phyloP scores from a whole-genome alignment of 2,329 filamentous ascomycete species.

The Penicillium sp. region DNA sequence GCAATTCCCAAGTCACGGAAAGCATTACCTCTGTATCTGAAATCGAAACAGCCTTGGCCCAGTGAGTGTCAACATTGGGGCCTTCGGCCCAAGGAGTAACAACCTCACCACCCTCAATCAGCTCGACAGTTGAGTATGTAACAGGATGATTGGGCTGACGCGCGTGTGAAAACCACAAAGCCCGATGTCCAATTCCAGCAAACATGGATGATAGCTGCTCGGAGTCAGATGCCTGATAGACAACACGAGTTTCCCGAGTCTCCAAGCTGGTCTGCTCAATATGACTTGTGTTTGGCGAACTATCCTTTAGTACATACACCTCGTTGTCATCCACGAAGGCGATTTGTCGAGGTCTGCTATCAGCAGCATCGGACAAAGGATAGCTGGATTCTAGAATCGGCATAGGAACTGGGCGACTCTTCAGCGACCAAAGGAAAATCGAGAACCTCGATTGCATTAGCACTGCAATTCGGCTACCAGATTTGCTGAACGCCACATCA shows the following conservation, averaged over 20 bases:
- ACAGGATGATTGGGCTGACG: constrained; percentile 24
- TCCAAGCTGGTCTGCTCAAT: constrained; percentile 38
- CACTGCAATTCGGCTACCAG: constrained; percentile 67
- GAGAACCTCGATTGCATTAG: constrained; percentile 67
- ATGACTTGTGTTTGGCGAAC: constrained; percentile 27
- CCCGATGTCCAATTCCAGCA: constrained; percentile 33
- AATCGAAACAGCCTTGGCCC: constrained; percentile 38
- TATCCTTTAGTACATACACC: constrained; percentile 44
- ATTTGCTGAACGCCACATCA: constrained; percentile 72
- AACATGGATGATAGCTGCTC: constrained; percentile 41
- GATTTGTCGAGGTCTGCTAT: constrained; percentile 46
- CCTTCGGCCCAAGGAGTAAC: constrained; percentile 30
- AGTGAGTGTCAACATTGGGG: constrained; percentile 38
- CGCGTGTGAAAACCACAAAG: constrained; percentile 40
- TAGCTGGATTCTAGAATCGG: constrained; percentile 42
- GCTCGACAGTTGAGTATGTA: constrained; percentile 33
- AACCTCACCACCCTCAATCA: constrained; percentile 14
- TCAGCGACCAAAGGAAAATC: constrained; percentile 68
- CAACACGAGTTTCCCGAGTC: constrained; percentile 30
- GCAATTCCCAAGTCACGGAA: not conserved
- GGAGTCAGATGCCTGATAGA: constrained; percentile 32
- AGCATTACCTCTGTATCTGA: constrained; percentile 41
- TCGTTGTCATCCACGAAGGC: constrained; percentile 45
- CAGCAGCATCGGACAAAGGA: constrained; percentile 29
- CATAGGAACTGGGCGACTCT: constrained; percentile 38